A percentile compares a stretch with the other conserved stretches of the same genome.
phyloP scores from a whole-genome alignment of 2,329 filamentous ascomycete species.

The Gaeumannomyces sp. region DNA sequence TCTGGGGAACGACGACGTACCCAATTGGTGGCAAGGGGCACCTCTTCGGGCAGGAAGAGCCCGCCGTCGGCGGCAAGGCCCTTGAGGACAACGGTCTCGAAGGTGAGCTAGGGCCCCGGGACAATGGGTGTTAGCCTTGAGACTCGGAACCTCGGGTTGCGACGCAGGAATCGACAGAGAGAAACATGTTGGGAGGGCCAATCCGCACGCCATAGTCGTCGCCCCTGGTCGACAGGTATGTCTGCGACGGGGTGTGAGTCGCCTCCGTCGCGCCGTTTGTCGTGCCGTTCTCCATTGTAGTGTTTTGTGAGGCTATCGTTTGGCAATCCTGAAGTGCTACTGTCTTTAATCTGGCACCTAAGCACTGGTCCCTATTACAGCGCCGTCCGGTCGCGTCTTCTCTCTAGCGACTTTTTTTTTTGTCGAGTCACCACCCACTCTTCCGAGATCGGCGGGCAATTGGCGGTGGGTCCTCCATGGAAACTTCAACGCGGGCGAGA shows the following conservation, averaged over 20 bases:
- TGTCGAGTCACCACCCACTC: not conserved
- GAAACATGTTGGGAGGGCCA: too few species aligned
- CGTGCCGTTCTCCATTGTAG: slow-evolving; percentile 8
- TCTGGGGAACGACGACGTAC: slow-evolving; percentile 26
- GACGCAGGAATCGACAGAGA: not conserved
- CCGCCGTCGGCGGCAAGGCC: slow-evolving; percentile 82
- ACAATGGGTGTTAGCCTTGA: not conserved
- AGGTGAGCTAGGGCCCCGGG: slow-evolving; percentile 59
- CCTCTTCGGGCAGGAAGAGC: slow-evolving; percentile 80
- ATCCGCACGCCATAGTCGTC: slow-evolving; percentile 11
- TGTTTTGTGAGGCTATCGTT: not conserved
- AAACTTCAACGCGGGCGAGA: too few species aligned
- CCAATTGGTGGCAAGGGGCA: slow-evolving; percentile 47
- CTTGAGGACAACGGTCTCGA: slow-evolving; percentile 86
- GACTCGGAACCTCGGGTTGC: not conserved
- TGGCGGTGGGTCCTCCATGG: not conserved
- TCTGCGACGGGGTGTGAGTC: slow-evolving; percentile 19
- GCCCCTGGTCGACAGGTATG: slow-evolving; percentile 14
- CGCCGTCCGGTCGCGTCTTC: not conserved
- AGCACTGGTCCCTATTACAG: not conserved
- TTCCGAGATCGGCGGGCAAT: not conserved
- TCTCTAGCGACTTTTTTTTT: not conserved
- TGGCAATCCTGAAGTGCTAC: too few species aligned
- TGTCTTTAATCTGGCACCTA: too few species aligned
- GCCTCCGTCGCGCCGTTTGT: slow-evolving; percentile 6